These are phyloP conservation scores for Punctularia strigosozonata DNA, from an alignment of 768 basidiomycete species.

Conservation along the genomic window DNA sequence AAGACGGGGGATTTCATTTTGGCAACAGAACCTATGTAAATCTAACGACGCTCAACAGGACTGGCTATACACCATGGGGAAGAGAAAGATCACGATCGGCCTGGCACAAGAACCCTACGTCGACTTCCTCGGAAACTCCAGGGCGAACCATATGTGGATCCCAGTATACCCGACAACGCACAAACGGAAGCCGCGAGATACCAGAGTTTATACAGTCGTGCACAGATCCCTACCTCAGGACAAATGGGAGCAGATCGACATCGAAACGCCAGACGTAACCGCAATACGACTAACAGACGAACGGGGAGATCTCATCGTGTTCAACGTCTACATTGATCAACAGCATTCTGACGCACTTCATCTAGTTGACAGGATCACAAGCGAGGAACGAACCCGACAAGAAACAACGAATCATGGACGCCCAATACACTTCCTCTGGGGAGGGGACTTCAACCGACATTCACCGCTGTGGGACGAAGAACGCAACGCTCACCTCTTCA, in stretches of 20 bases:
- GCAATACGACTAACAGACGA: conserved; percentile 12
- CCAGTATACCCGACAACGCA: not conserved
- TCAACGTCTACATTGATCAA: conserved; percentile 9
- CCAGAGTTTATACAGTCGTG: conserved; percentile 14
- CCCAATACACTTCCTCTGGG: conserved; percentile 17
- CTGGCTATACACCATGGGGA: not conserved
- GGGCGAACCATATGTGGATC: not conserved
- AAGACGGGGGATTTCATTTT: not conserved
- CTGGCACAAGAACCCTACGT: not conserved
- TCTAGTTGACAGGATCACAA: not conserved
- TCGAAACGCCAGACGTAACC: conserved; percentile 15
- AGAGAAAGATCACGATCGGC: not conserved
- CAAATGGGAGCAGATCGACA: conserved; percentile 11
- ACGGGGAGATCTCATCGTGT: conserved; percentile 7
- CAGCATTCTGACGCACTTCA: not conserved
- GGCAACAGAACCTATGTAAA: not conserved
- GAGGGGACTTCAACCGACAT: conserved; percentile 30
- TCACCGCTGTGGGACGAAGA: conserved; percentile 27
- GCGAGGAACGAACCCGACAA: not conserved
- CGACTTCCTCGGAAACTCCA: not conserved
- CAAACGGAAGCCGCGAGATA: not conserved
- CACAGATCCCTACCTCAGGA: conserved; percentile 9
- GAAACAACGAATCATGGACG: not conserved
- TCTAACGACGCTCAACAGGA: not conserved
- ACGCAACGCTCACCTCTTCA: not conserved